Evolutionary conservation across 768 basidiomycete species (phyloP), one percentile per base, ranked within the genome.

Genomic region (Serendipita sp.): DNA sequence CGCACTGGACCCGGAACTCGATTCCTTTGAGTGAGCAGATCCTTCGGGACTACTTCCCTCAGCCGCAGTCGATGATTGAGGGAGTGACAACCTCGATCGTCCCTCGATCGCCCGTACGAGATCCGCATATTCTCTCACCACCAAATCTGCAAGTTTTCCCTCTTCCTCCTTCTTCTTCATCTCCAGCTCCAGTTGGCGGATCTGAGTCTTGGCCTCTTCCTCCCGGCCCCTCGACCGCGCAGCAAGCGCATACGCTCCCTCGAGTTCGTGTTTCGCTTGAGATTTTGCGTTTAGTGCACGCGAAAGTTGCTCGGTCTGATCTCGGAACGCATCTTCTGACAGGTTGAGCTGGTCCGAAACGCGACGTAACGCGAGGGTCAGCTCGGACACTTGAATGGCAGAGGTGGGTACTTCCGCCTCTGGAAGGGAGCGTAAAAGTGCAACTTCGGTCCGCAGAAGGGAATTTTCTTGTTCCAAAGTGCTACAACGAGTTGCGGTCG

Each of bases 101-200:
- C 77, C 76, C 67, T 88, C 83, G 61, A 89, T 74, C 1, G 72
- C 76, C 20, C 86, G 77, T 13, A 90, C 88, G 14, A 90, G 78
- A 63, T 81, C 81, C 0, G 88, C 88, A 61, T 90, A 90, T 66
- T 90, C 85, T 60, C 78, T 75, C 16, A 90, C 78, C 3, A 82
- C 83, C 31, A 78, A 69, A 63, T 90, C 87, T 42, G 78, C 76
- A 78, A 87, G 80, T 66, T 75, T 77, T 20, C 42, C 51, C 34
- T 75, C 72, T 65, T 84, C 79, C 30, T 62, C 38, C 53, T 69
- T 86, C 82, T 64, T 84, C 79, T 2, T 78, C 77, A 22, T 73
- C 74, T 41, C 72, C 30, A 13, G 74, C 65, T 65, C 78, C 75
- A 58, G 85, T 69, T 31, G 77, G 77, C 22, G 76, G 70, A 66